Base-by-base conservation (phyloP, 306 rosid genomes). In the Arachis stenosperma region DNA sequence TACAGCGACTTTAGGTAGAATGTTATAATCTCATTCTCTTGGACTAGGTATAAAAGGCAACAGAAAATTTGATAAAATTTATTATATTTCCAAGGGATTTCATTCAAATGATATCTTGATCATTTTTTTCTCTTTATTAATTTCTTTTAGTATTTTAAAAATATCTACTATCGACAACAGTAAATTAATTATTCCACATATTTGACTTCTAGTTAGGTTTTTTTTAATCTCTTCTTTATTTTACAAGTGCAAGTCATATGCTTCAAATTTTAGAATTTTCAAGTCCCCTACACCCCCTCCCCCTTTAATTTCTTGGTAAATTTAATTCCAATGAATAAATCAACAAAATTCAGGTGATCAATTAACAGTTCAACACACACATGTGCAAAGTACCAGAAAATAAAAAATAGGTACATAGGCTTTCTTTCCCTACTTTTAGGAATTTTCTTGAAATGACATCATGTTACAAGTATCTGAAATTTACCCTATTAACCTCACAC, bases 391-490 rank as follows among this genome's bases (percentile, higher is more conserved):
- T 22, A 47, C n/a, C n/a, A 8, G 53, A 30, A 52, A 7, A 33
- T 37, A 9, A 48, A 41, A 42, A 74, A 67, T 22, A 37, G 56
- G 9, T 39, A 15, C 3, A 29, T 55, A 62, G 51, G 51, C 27
- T 22, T 22, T 29, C 27, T 29, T 78, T 53, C 82, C 60, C 3
- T 33, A 5, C 41, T 66, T 43, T 48, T 73, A 61, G 83, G 87
- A 67, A 82, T 67, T 68, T 82, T 83, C 63, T 40, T 56, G 70
- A 78, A 77, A 41, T 48, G 70, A 77, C 70, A 61, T 37, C 5
- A 46, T 27, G 58, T 5, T 66, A 50, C 52, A 51, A 65, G 36
- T 40, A 22, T 54, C 51, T 6, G 7, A n/a, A 76, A 71, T 54
- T 58, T 44, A 71, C 73, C 62, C 40, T n/a, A 37, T 40, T 33